A percentile compares a stretch with the other conserved stretches of the same genome.
phyloP scores from a whole-genome alignment of 2,329 filamentous ascomycete genomes.

The Xylariaceae sp. region DNA sequence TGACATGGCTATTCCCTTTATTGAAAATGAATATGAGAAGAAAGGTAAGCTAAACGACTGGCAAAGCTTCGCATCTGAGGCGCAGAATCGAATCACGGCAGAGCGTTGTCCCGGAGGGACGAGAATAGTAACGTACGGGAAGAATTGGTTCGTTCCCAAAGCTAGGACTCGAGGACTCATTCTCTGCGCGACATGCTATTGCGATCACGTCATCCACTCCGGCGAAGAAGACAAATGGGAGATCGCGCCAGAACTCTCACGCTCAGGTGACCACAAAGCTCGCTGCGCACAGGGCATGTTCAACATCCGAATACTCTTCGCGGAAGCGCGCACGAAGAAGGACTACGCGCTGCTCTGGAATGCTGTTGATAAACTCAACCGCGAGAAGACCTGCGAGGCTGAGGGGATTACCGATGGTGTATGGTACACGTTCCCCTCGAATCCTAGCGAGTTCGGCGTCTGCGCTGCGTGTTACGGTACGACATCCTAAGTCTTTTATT shows the following conservation, averaged over 20 bases:
- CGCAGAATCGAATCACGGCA: constrained; percentile 37
- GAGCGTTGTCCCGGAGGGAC: constrained; percentile 38
- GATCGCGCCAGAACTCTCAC: constrained; percentile 27
- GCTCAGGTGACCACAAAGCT: constrained; percentile 12
- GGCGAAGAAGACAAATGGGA: constrained; percentile 39
- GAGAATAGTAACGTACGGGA: background rate
- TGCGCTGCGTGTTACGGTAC: constrained; percentile 48
- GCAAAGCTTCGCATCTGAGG: constrained; percentile 43
- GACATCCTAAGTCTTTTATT: too few relatives aligned
- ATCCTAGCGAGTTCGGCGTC: constrained; percentile 44
- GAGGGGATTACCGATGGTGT: constrained; percentile 39
- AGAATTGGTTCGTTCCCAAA: constrained; percentile 12
- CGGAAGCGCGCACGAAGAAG: constrained; percentile 39
- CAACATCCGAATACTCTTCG: constrained; percentile 42
- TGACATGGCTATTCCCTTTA: constrained; percentile 42
- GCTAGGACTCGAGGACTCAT: constrained; percentile 37
- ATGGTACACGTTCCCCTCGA: constrained; percentile 46
- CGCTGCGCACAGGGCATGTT: constrained; percentile 43
- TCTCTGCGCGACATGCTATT: constrained; percentile 48
- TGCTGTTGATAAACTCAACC: constrained; percentile 37
- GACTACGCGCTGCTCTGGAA: constrained; percentile 46
- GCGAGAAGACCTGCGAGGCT: constrained; percentile 41
- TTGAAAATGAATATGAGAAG: constrained; percentile 41
- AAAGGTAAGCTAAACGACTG: constrained; percentile 40
- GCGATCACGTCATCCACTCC: constrained; percentile 45